These are phyloP conservation scores for Anisodus tanguticus DNA, from an alignment of 257 asterid species.

Conservation along the genomic window DNA sequence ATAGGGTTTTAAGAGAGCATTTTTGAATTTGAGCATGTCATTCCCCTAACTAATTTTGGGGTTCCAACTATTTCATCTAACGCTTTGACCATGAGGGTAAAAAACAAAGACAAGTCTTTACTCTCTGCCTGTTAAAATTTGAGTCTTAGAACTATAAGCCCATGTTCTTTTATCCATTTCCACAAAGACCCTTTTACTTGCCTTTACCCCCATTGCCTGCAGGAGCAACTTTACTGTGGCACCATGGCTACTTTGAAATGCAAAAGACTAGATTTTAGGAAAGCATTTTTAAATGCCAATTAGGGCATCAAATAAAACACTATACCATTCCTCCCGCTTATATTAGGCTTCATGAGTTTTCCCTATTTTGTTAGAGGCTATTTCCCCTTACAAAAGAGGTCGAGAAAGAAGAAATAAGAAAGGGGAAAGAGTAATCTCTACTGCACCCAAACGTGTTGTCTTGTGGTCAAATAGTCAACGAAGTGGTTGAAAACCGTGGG, in stretches of 20 bases:
- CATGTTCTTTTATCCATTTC: background rate
- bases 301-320: background rate
- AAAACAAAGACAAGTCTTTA: background rate
- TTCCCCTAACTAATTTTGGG: background rate
- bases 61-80: background rate
- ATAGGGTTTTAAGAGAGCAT: background rate
- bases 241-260: background rate
- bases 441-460: background rate
- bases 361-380: background rate
- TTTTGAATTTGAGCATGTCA: too few species aligned
- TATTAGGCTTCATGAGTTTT: background rate
- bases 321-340: background rate
- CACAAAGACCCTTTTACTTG: background rate
- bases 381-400: background rate
- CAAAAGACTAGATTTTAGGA: background rate
- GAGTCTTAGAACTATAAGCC: background rate
- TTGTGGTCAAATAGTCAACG: background rate
- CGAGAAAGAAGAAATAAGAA: background rate
- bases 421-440: constrained; percentile 5
- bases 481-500: background rate
- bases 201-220: background rate
- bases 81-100: background rate
- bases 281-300: background rate
- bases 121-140: background rate
- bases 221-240: background rate